These are phyloP conservation scores for Onygenales sp. DNA, from an alignment of 2,329 filamentous ascomycete genomes.

Conservation along the genomic window DNA sequence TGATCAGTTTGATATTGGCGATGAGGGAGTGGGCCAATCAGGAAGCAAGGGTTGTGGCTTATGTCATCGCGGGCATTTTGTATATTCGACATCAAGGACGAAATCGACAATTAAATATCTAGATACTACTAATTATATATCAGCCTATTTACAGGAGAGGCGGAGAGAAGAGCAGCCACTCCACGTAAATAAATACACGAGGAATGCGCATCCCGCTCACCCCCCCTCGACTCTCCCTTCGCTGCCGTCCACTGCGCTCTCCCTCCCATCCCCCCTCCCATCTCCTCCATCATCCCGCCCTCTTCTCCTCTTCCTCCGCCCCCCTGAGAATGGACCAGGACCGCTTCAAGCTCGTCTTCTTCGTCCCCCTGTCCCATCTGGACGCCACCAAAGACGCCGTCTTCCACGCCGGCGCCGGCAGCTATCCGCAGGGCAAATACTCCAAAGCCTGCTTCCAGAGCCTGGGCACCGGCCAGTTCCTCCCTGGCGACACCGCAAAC, in stretches of 20 bases:
- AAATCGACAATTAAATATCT: neutral
- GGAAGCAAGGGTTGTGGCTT: constrained; percentile 7
- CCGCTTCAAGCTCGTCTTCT: constrained; percentile 35
- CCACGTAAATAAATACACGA: too few species aligned
- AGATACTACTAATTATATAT: too few species aligned
- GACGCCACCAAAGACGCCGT: constrained; percentile 34
- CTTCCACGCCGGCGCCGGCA: constrained; percentile 33
- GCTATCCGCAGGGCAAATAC: constrained; percentile 33
- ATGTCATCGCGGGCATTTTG: constrained; percentile 7
- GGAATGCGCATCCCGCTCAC: too few species aligned
- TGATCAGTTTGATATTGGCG: neutral
- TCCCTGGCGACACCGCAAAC: constrained; percentile 28
- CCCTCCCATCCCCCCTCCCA: neutral
- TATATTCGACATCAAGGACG: neutral
- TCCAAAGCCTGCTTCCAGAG: constrained; percentile 31
- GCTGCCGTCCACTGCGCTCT: neutral
- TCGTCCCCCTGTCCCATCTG: constrained; percentile 29
- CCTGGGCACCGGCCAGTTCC: constrained; percentile 32
- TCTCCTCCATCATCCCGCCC: neutral
- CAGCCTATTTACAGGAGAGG: too few species aligned
- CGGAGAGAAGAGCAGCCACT: too few species aligned
- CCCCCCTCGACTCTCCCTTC: too few species aligned
- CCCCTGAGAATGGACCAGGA: constrained; percentile 8
- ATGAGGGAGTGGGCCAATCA: constrained; percentile 8
- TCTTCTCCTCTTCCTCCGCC: neutral